Conservation (phyloP, 2,329 filamentous ascomycete genomes). For the Ascochyta lentis region DNA sequence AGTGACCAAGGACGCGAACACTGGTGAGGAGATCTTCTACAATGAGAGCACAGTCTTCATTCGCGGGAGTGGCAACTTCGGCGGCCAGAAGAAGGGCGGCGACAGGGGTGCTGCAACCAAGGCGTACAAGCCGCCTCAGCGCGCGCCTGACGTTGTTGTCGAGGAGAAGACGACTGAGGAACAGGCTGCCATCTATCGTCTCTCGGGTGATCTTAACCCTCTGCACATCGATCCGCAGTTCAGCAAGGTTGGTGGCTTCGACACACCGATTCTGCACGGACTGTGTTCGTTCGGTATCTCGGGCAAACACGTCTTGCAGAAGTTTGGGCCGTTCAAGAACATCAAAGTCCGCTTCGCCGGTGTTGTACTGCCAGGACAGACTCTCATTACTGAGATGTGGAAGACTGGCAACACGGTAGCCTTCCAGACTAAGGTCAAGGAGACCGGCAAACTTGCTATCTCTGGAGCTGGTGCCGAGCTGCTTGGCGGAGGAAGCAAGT, state of each 20-base stretch:
- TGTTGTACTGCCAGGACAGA: constrained; percentile 85
- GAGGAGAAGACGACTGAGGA: constrained; percentile 88
- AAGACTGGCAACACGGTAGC: constrained; percentile 78
- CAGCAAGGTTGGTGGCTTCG: constrained; percentile 94
- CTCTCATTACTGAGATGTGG: constrained; percentile 93
- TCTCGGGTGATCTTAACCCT: constrained; percentile 95
- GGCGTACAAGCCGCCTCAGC: constrained; percentile 77
- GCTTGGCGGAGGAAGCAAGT: constrained; percentile 55
- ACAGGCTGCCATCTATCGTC: constrained; percentile 90
- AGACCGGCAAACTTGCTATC: constrained; percentile 91
- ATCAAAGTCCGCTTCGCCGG: constrained; percentile 93
- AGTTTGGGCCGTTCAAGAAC: constrained; percentile 84
- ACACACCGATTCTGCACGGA: constrained; percentile 93
- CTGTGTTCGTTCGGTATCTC: constrained; percentile 93
- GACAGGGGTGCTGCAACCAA: constrained; percentile 83
- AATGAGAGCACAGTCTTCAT: constrained; percentile 96
- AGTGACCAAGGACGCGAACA: constrained; percentile 83
- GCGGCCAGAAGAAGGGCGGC: constrained; percentile 75
- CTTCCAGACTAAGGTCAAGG: constrained; percentile 88
- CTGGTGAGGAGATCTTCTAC: constrained; percentile 92
- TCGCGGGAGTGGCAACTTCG: constrained; percentile 88
- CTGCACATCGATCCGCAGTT: constrained; percentile 95
- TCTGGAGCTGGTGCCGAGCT: constrained; percentile 81
- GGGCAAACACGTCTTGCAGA: constrained; percentile 86
- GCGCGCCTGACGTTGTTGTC: constrained; percentile 79